Percentiles rank a stretch among this genome's conserved stretches.
Conservation (phyloP, 23 red algal species). For the Gracilaria gracilis region DNA sequence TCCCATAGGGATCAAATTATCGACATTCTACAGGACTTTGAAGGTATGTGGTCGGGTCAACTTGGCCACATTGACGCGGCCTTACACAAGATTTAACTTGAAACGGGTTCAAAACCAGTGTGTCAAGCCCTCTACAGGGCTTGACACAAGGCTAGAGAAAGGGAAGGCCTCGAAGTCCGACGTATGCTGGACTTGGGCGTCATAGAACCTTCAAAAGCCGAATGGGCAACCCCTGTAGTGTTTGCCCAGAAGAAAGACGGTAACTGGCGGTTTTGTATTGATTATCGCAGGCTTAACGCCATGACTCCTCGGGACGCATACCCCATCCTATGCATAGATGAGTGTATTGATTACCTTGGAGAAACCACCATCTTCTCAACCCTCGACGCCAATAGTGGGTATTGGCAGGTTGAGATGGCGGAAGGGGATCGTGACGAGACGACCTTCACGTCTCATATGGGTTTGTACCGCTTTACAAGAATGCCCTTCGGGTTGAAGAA, state of each 20-base stretch:
- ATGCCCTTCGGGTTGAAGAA: slow-evolving; percentile 36
- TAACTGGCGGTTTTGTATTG: slow-evolving; percentile 13
- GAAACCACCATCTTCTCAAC: slow-evolving; percentile 7
- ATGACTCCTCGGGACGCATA: slow-evolving; percentile 1
- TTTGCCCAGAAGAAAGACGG: slow-evolving; percentile 25
- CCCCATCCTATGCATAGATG: neutral
- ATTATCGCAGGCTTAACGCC: slow-evolving; percentile 5
- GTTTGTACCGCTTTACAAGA: neutral
- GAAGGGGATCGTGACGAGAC: slow-evolving; percentile 10
- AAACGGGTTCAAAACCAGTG: neutral
- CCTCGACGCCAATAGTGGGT: slow-evolving; percentile 26
- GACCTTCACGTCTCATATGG: slow-evolving; percentile 11
- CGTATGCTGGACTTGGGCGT: neutral
- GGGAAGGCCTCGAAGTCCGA: neutral
- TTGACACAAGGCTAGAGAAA: neutral
- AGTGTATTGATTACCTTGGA: slow-evolving; percentile 33
- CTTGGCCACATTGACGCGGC: neutral
- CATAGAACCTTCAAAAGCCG: slow-evolving; percentile 22
- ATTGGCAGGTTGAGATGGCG: slow-evolving; percentile 4
- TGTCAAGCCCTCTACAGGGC: slow-evolving; percentile 6
- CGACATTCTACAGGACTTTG: slow-evolving; percentile 10
- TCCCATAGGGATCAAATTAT: neutral
- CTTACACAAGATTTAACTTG: neutral
- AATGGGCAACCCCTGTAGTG: slow-evolving; percentile 10
- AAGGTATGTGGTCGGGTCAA: slow-evolving; percentile 1